Conservation (phyloP, 2,329 filamentous ascomycete genomes). For the Emericellopsis atlantica region DNA sequence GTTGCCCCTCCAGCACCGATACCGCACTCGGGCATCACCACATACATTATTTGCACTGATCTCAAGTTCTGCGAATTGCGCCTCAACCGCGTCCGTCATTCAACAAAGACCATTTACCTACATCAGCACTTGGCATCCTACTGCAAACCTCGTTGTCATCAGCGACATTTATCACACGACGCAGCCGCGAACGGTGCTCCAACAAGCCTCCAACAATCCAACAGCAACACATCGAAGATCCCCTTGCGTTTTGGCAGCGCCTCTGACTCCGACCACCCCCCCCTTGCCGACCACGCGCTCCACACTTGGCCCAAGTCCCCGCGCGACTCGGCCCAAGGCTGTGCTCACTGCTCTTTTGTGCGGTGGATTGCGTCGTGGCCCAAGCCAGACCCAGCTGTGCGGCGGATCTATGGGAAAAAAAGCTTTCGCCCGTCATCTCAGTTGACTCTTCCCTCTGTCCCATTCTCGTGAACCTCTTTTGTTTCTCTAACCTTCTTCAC, state of each 20-base stretch:
- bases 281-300: background rate
- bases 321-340: slow-evolving; percentile 3
- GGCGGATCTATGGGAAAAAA: slow-evolving; percentile 12
- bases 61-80: no score
- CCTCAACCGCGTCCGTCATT: no score
- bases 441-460: slow-evolving; percentile 12
- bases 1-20: no score
- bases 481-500: slow-evolving; percentile 13
- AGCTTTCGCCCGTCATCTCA: slow-evolving; percentile 18
- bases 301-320: slow-evolving; percentile 2
- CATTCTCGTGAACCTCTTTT: slow-evolving; percentile 14
- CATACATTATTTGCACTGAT: no score
- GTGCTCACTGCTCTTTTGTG: background rate
- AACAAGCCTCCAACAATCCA: no score
- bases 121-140: no score
- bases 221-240: background rate
- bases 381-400: slow-evolving; percentile 3
- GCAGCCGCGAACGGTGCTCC: no score
- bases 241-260: background rate
- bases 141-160: no score
- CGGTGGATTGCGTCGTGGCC: slow-evolving; percentile 4
- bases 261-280: background rate
- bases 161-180: no score
- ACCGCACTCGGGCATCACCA: no score
- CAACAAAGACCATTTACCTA: no score